Conservation (phyloP, 2,329 filamentous ascomycete genomes). For the Trichoderma cornu-damae region DNA sequence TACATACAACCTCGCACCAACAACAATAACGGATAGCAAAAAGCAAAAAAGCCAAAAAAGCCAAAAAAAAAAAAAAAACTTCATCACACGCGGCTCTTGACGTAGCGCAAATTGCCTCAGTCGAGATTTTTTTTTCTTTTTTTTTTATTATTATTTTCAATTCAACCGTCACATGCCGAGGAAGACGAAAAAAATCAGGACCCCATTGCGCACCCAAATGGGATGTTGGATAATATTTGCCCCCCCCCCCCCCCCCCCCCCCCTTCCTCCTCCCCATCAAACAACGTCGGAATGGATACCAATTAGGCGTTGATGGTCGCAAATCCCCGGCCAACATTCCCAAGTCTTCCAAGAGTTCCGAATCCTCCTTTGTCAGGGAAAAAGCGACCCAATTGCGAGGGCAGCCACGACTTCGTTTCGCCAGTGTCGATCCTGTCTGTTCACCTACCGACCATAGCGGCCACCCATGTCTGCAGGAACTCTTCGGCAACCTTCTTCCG, state of each 20-base stretch:
- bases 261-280: no score
- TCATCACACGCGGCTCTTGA: no score
- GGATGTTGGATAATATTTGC: neutral
- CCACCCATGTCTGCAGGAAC: constrained; percentile 9
- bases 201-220: neutral
- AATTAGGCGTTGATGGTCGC: neutral
- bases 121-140: no score
- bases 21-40: no score
- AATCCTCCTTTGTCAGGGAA: no score
- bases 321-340: neutral
- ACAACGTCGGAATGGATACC: neutral
- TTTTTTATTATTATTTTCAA: no score
- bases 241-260: no score
- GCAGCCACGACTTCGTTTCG: neutral
- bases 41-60: no score
- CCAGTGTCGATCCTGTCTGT: neutral
- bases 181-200: neutral
- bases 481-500: neutral
- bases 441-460: neutral
- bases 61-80: no score
- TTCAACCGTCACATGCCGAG: neutral
- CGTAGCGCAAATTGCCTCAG: neutral
- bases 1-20: no score
- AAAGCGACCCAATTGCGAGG: neutral
- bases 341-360: neutral